These are phyloP conservation scores for Lablab purpureus DNA, from an alignment of 306 rosid genomes.

Conservation along the genomic window DNA sequence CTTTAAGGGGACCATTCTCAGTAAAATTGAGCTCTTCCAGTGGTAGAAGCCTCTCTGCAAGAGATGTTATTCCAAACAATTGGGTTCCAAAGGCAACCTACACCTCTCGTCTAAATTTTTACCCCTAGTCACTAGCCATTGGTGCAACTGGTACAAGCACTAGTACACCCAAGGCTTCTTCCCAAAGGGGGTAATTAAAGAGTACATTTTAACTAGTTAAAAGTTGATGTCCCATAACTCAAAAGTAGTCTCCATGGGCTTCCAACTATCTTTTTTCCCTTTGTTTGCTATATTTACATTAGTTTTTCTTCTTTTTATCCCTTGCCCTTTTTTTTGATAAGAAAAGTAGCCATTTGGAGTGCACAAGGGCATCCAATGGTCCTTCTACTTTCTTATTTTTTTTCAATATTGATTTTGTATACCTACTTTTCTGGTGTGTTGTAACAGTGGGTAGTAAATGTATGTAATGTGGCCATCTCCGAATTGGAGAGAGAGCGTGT, in stretches of 20 bases:
- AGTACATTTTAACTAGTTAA: slow-evolving; percentile 40
- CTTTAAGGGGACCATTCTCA: slow-evolving; percentile 84
- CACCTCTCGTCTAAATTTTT: slow-evolving; percentile 80
- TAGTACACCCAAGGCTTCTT: neutral
- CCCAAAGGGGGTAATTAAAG: slow-evolving; percentile 13
- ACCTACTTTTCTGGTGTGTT: slow-evolving; percentile 35
- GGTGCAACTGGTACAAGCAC: slow-evolving; percentile 31
- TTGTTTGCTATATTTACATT: slow-evolving; percentile 37
- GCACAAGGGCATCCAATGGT: slow-evolving; percentile 61
- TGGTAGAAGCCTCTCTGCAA: slow-evolving; percentile 71
- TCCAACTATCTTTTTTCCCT: slow-evolving; percentile 28
- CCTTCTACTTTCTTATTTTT: slow-evolving; percentile 37
- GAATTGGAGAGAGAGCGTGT: slow-evolving; percentile 87
- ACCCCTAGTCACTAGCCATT: slow-evolving; percentile 29
- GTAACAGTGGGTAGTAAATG: slow-evolving; percentile 47
- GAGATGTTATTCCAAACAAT: slow-evolving; percentile 76
- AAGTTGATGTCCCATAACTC: slow-evolving; percentile 39
- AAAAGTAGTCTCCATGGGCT: slow-evolving; percentile 58
- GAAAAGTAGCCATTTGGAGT: slow-evolving; percentile 60
- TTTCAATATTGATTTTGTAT: slow-evolving; percentile 9
- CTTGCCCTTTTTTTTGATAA: slow-evolving; percentile 18
- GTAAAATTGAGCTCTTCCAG: slow-evolving; percentile 78
- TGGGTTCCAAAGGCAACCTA: slow-evolving; percentile 93
- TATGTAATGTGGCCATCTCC: slow-evolving; percentile 76
- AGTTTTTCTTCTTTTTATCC: slow-evolving; percentile 3